Evolutionary conservation across 1,284 basidiomycete genomes (phyloP).

Genomic region (Cerioporus squamosus): DNA sequence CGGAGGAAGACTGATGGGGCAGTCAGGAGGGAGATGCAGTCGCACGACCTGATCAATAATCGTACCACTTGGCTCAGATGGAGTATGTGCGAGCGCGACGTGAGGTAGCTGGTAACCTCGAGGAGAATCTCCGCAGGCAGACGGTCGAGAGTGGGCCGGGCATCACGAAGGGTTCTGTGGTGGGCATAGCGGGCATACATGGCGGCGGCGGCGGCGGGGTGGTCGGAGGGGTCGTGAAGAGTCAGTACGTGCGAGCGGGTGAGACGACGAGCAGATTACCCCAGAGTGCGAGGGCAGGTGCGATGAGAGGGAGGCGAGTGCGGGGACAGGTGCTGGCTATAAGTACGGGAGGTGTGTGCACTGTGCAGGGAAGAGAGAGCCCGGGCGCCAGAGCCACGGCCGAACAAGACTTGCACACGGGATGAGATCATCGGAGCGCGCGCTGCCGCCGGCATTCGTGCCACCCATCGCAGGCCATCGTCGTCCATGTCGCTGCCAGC

Average conservation of each 20-base stretch:
- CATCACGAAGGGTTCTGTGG: neutral
- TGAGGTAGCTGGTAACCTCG: conserved; percentile 60
- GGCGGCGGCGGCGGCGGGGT: neutral
- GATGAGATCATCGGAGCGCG: neutral
- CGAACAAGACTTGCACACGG: neutral
- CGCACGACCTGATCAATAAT: conserved; percentile 21
- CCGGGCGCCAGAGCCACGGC: neutral
- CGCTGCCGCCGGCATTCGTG: neutral
- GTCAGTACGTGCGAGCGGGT: neutral
- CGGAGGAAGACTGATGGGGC: conserved; percentile 40
- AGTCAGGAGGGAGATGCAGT: conserved; percentile 1
- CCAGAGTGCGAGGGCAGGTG: neutral
- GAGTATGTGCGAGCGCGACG: conserved; percentile 55
- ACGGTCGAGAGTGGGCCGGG: conserved; percentile 9
- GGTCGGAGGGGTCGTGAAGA: neutral
- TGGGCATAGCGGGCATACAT: neutral
- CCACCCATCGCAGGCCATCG: too few species aligned
- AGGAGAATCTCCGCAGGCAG: conserved; percentile 67
- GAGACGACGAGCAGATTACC: neutral
- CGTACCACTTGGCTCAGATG: conserved; percentile 62
- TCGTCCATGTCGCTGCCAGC: neutral
- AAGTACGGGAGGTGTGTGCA: neutral
- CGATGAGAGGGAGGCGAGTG: neutral
- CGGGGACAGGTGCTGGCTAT: neutral
- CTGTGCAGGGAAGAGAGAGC: neutral